Percentiles rank a stretch among this genome's conserved stretches.
Evolutionary conservation across 2,329 filamentous ascomycete genomes (phyloP).

Genomic region (Leptographium lundbergii): DNA sequence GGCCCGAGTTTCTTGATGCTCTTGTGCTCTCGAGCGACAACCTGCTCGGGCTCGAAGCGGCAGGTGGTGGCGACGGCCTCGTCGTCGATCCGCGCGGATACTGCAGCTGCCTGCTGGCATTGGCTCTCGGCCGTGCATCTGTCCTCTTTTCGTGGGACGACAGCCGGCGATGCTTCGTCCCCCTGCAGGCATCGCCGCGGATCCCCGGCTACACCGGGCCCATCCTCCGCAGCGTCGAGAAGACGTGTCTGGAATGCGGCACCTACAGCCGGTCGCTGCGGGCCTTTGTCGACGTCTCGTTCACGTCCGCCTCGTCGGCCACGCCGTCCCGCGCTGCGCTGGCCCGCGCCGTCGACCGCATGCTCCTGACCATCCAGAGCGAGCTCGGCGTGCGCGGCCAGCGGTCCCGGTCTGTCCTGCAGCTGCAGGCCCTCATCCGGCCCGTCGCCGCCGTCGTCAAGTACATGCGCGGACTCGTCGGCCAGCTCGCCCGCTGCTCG

Average conservation of each 20-base stretch:
- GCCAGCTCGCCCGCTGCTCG: constrained; percentile 26
- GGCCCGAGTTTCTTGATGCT: constrained; percentile 52
- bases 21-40: constrained; percentile 32
- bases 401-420: constrained; percentile 34
- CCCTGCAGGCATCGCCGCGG: constrained; percentile 25
- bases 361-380: constrained; percentile 36
- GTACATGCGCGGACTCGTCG: constrained; percentile 38
- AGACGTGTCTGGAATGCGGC: constrained; percentile 33
- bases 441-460: constrained; percentile 35
- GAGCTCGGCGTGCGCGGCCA: constrained; percentile 31
- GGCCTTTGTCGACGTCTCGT: constrained; percentile 10
- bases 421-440: constrained; percentile 36
- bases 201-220: constrained; percentile 44
- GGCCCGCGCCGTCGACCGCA: constrained; percentile 33
- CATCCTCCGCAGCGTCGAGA: constrained; percentile 32
- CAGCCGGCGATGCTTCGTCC: constrained; percentile 17
- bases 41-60: constrained; percentile 22
- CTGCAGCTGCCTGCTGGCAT: constrained; percentile 45
- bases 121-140: constrained; percentile 60
- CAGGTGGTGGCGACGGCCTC: constrained; percentile 21
- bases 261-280: constrained; percentile 27
- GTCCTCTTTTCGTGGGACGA: constrained; percentile 54
- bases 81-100: constrained; percentile 37
- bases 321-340: constrained; percentile 38
- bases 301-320: background rate